These are phyloP conservation scores for Populus hybrid DNA, from an alignment of 441 rosid species.

Conservation along the genomic window DNA sequence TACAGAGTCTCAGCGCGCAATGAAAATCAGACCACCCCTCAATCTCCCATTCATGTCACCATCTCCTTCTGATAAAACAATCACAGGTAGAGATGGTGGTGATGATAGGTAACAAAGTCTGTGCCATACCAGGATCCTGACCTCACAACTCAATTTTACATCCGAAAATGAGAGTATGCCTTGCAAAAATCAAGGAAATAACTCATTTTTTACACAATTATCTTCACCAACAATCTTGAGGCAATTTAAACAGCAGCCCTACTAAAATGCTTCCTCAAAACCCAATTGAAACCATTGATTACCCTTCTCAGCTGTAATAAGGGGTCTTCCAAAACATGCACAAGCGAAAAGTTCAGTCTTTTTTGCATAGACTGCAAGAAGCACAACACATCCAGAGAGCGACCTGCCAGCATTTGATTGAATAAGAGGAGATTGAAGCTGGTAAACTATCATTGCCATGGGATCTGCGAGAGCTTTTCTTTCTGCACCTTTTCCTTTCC, in stretches of 20 bases:
- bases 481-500: conserved; percentile 66
- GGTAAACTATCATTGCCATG: conserved; percentile 42
- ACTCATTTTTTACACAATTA: conserved; percentile 19
- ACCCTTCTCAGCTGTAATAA: conserved; percentile 41
- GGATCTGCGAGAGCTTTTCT: conserved; percentile 62
- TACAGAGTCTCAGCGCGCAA: conserved; percentile 43
- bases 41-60: conserved; percentile 37
- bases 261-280: conserved; percentile 68
- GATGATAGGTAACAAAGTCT: conserved; percentile 58
- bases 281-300: conserved; percentile 55
- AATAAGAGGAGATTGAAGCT: conserved; percentile 40
- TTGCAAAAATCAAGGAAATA: conserved; percentile 47
- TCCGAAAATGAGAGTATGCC: conserved; percentile 55
- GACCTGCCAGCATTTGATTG: conserved; percentile 32
- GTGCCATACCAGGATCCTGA: conserved; percentile 62
- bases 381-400: conserved; percentile 41
- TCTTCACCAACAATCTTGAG: conserved; percentile 35
- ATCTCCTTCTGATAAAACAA: conserved; percentile 37
- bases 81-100: conserved; percentile 59
- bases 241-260: conserved; percentile 48
- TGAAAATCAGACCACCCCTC: conserved; percentile 61
- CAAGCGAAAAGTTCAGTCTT: conserved; percentile 44
- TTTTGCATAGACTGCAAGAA: conserved; percentile 38
- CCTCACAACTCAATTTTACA: conserved; percentile 63
- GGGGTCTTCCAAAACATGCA: conserved; percentile 49